Percentiles rank a stretch among this genome's conserved stretches.
phyloP scores from a whole-genome alignment of 1,139 yeast genomes.

The Suhomyces chickasaworum region DNA sequence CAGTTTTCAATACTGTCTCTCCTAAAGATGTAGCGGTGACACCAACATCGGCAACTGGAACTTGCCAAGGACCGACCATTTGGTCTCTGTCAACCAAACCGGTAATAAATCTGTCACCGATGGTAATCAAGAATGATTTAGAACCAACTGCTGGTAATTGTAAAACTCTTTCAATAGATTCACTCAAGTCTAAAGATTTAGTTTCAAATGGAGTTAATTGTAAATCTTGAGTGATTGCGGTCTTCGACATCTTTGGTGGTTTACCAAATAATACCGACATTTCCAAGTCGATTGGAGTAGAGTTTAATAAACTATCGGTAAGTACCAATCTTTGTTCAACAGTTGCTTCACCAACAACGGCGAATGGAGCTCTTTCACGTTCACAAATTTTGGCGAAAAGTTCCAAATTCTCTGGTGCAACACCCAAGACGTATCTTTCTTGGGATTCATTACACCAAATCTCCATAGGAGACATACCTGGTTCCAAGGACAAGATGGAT shows the following conservation, averaged over 20 bases:
- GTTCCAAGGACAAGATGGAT: conserved; percentile 87
- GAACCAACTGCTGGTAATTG: conserved; percentile 95
- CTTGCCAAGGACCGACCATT: conserved; percentile 99
- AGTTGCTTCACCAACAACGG: conserved; percentile 95
- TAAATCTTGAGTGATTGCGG: conserved; percentile 66
- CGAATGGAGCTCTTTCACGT: conserved; percentile 95
- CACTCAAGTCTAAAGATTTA: conserved; percentile 40
- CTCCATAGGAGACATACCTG: conserved; percentile 99
- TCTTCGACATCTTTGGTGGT: conserved; percentile 91
- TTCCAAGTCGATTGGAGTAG: conserved; percentile 92
- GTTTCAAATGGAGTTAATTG: conserved; percentile 51
- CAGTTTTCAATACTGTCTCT: conserved; percentile 65
- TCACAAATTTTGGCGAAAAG: conserved; percentile 77
- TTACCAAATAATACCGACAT: conserved; percentile 97
- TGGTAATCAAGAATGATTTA: conserved; percentile 90
- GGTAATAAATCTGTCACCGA: conserved; percentile 96
- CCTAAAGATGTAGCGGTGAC: conserved; percentile 93
- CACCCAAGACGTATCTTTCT: conserved; percentile 95
- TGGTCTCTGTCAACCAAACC: conserved; percentile 98
- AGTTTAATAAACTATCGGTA: conserved; percentile 70
- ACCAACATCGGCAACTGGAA: conserved; percentile 98
- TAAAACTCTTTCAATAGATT: conserved; percentile 79
- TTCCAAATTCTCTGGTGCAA: conserved; percentile 75
- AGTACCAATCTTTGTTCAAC: conserved; percentile 80
- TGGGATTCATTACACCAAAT: conserved; percentile 99